Conservation (phyloP, 116 monocot genomes). For the Posidonia oceanica region DNA sequence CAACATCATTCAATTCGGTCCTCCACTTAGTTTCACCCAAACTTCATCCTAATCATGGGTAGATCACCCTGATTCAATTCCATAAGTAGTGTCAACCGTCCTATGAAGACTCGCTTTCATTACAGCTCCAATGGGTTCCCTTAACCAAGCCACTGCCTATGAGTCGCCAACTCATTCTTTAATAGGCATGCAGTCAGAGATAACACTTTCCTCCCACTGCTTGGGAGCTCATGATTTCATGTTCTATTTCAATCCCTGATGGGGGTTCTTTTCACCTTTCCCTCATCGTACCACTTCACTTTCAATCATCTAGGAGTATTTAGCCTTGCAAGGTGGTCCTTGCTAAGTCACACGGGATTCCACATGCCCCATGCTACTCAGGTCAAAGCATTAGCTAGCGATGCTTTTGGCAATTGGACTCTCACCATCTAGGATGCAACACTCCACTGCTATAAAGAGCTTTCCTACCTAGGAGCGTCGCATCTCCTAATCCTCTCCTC, state of each 20-base stretch:
- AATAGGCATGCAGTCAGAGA: too few relatives aligned
- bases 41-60: neutral
- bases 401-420: constrained; percentile 13
- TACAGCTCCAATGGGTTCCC: constrained; percentile 3
- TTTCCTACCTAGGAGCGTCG: too few relatives aligned
- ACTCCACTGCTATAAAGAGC: too few relatives aligned
- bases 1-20: neutral
- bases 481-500: too few relatives aligned
- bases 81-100: constrained; percentile 1
- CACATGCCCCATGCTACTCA: constrained; percentile 14
- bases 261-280: too few relatives aligned
- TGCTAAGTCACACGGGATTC: constrained; percentile 16
- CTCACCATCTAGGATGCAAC: too few relatives aligned
- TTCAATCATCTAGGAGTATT: constrained; percentile 9
- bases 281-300: too few relatives aligned
- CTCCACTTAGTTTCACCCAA: constrained; percentile 7
- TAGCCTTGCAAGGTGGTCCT: constrained; percentile 15
- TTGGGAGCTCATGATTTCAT: too few relatives aligned
- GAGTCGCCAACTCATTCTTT: neutral
- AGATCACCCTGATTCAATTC: neutral
- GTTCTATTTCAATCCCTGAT: too few relatives aligned
- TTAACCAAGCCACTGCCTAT: constrained; percentile 15
- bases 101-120: constrained; percentile 6
- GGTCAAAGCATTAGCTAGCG: constrained; percentile 15
- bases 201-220: too few relatives aligned